Evolutionary conservation across 2,329 filamentous ascomycete genomes (phyloP).

Genomic region (Paraphoma chrysanthemicola): DNA sequence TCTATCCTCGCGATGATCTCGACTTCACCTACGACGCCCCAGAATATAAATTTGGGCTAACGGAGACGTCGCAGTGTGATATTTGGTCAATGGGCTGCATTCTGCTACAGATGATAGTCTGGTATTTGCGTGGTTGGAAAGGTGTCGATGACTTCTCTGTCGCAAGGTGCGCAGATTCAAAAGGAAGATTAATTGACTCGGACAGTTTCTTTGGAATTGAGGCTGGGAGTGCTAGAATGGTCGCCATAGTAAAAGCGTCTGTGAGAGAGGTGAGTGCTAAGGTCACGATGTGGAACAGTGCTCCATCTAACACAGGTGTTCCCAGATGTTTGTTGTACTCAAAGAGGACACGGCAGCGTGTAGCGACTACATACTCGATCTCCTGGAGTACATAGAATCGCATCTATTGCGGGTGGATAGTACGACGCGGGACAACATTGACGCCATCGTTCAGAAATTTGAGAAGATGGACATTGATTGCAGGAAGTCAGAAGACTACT

Average conservation of each 20-base stretch:
- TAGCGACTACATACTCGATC: constrained; percentile 4
- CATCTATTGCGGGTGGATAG: constrained; percentile 1
- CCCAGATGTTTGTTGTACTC: not conserved
- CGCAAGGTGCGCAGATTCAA: not conserved
- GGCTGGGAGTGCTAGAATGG: not conserved
- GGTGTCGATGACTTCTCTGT: constrained; percentile 13
- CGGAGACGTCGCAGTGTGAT: constrained; percentile 47
- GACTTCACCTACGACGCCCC: constrained; percentile 50
- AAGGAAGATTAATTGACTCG: not conserved
- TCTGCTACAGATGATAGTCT: constrained; percentile 35
- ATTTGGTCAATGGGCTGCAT: constrained; percentile 42
- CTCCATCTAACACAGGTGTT: no score
- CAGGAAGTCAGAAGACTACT: not conserved
- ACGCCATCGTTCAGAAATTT: not conserved
- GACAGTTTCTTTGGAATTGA: not conserved
- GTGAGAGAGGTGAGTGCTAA: not conserved
- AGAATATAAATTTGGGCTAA: constrained; percentile 38
- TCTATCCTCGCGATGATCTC: constrained; percentile 9
- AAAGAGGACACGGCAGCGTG: not conserved
- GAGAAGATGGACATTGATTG: not conserved
- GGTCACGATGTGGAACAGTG: no score
- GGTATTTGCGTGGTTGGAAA: constrained; percentile 24
- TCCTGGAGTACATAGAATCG: constrained; percentile 1
- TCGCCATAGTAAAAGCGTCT: not conserved
- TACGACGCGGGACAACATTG: not conserved